These are phyloP conservation scores for Pythium angustatum DNA, from an alignment of 352 stramenopile genomes.

Conservation along the genomic window DNA sequence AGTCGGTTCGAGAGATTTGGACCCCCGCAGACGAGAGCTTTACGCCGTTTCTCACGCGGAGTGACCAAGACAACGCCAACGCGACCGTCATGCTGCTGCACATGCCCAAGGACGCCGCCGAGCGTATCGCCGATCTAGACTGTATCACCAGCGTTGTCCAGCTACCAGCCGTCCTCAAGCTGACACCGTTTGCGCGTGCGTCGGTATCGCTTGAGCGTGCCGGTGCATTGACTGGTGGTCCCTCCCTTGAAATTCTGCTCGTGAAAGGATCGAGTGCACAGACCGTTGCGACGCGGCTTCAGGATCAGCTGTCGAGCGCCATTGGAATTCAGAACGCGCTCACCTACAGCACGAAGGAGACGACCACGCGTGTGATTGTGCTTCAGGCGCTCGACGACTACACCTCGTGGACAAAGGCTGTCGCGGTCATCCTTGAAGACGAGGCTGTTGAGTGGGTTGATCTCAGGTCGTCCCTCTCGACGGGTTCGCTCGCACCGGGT, in stretches of 20 bases:
- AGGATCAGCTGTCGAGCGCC: constrained; percentile 27
- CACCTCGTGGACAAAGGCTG: constrained; percentile 49
- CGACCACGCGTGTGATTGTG: constrained; percentile 35
- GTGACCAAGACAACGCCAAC: constrained; percentile 42
- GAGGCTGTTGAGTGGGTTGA: constrained; percentile 76
- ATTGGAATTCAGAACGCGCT: constrained; percentile 61
- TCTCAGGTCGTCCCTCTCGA: constrained; percentile 47
- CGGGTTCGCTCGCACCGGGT: constrained; percentile 33
- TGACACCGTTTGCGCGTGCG: constrained; percentile 72
- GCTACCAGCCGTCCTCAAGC: constrained; percentile 66
- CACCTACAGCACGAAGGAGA: constrained; percentile 27
- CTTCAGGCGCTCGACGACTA: constrained; percentile 56
- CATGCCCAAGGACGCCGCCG: constrained; percentile 41
- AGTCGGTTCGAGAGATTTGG: constrained; percentile 48
- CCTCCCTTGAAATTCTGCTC: constrained; percentile 3
- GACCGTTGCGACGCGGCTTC: constrained; percentile 33
- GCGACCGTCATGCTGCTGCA: constrained; percentile 63
- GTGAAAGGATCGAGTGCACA: constrained; percentile 32
- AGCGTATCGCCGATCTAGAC: constrained; percentile 45
- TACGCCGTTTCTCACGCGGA: constrained; percentile 71
- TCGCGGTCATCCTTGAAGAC: constrained; percentile 55
- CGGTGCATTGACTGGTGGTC: constrained; percentile 40
- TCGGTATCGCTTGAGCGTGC: constrained; percentile 36
- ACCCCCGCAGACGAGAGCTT: constrained; percentile 42
- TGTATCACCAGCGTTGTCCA: constrained; percentile 56